Base-by-base conservation (phyloP, 495 filamentous ascomycete species). In the Venustampulla echinocandica region DNA sequence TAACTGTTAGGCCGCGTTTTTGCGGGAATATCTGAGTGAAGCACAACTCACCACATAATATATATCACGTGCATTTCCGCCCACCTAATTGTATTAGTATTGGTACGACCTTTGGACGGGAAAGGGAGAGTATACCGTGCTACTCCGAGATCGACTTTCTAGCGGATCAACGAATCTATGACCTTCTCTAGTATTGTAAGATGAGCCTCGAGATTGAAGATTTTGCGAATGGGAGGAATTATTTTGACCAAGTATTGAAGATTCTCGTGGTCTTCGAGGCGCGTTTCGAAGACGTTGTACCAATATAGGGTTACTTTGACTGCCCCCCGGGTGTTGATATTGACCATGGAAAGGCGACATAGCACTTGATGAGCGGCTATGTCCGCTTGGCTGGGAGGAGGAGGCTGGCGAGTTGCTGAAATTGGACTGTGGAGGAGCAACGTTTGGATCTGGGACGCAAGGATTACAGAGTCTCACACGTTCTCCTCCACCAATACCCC, bases 381-480 rank as follows among this genome's bases (percentile, higher is more conserved):
- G 50, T 44, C 52, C 2, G n/a, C 24, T 28, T 49, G 50, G 46
- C 35, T 49, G 11, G 30, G 54, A 46, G 15, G 45, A n/a, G 35
- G 10, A 38, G 10, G 9, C 37, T 15, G 21, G 27, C 13, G 18
- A 24, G 20, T 30, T 22, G 17, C 23, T 35, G 46, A 41, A n/a
- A n/a, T 50, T 18, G 49, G 49, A 42, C 45, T 53, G 43, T 42
- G 59, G 63, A 38, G 85, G 88, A 23, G 80, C 74, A 13, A 75
- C 84, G 53, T 92, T 93, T 2, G 89, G 89, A 64, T 95, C 89
- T 20, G 88, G 89, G 17, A 95, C 89, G 58, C 89, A 96, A 1
- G 89, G 89, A 58, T 96, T 94, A 71, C 89, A 96, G 10, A 96
- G 79, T 41, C 89, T 76, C 30, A 96, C 89, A 65, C 87, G 79